These are phyloP conservation scores for Candida quercuum DNA, from an alignment of 805 yeast genomes.

Conservation along the genomic window DNA sequence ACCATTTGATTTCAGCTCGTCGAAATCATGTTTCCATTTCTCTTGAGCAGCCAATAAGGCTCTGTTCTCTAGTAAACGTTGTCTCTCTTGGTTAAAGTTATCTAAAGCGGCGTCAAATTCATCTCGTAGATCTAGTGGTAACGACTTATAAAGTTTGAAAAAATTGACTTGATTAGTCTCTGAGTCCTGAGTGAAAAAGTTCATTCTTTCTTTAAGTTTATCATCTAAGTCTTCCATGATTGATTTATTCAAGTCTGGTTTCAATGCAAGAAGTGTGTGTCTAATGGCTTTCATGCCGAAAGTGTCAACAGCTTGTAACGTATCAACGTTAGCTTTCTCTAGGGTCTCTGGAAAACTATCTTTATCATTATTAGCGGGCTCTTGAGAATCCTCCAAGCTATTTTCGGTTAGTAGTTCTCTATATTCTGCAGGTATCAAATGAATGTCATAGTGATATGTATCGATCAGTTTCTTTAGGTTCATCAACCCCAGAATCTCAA, in stretches of 20 bases:
- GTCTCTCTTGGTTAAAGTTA: constrained; percentile 68
- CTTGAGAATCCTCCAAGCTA: constrained; percentile 2
- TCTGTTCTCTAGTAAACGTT: constrained; percentile 65
- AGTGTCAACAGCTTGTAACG: constrained; percentile 63
- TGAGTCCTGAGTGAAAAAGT: constrained; percentile 25
- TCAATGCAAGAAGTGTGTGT: constrained; percentile 58
- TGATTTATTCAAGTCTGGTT: constrained; percentile 23
- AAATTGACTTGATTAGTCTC: constrained; percentile 41
- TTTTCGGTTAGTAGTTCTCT: constrained; percentile 20
- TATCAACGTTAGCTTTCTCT: constrained; percentile 45
- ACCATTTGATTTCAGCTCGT: constrained; percentile 56
- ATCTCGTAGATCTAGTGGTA: constrained; percentile 43
- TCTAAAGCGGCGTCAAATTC: constrained; percentile 66
- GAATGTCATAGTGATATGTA: constrained; percentile 13
- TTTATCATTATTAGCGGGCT: neutral
- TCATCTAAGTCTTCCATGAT: constrained; percentile 27
- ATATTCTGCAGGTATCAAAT: constrained; percentile 31
- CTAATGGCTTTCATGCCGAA: constrained; percentile 75
- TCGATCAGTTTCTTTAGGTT: constrained; percentile 29
- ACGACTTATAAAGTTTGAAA: constrained; percentile 54
- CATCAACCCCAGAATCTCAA: constrained; percentile 49
- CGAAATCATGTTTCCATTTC: constrained; percentile 84
- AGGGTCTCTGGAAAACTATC: constrained; percentile 34
- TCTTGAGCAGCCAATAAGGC: constrained; percentile 83
- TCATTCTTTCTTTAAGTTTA: constrained; percentile 30